These are phyloP conservation scores for Saturnispora mendoncae DNA, from an alignment of 805 yeast species.

Conservation along the genomic window DNA sequence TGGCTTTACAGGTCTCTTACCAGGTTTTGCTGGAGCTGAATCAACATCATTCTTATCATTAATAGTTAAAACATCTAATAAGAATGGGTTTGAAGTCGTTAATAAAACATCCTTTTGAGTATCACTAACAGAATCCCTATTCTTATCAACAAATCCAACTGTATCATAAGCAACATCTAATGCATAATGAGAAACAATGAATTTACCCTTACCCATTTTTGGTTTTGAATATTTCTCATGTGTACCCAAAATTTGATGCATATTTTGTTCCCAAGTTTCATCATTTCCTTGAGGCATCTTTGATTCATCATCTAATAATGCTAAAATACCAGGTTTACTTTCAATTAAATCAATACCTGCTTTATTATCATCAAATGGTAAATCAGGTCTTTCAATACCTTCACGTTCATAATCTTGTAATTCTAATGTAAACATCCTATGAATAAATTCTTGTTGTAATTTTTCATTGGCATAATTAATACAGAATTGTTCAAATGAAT, in stretches of 20 bases:
- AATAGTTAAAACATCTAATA: conserved; percentile 55
- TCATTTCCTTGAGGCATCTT: conserved; percentile 91
- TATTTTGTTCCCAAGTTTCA: conserved; percentile 83
- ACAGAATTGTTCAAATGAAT: conserved; percentile 96
- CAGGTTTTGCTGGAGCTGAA: conserved; percentile 20
- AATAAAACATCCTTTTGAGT: conserved; percentile 84
- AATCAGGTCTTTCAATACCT: conserved; percentile 93
- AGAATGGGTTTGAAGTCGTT: conserved; percentile 55
- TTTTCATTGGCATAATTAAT: conserved; percentile 96
- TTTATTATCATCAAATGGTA: conserved; percentile 92
- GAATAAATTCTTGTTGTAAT: conserved; percentile 93
- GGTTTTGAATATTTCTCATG: conserved; percentile 81
- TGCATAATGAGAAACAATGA: conserved; percentile 89
- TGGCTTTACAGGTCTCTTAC: conserved; percentile 57
- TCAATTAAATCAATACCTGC: conserved; percentile 93
- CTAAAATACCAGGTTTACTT: conserved; percentile 75
- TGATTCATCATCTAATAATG: conserved; percentile 89
- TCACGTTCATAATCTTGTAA: conserved; percentile 92
- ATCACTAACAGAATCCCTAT: conserved; percentile 95
- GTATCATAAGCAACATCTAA: conserved; percentile 85
- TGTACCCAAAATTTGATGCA: conserved; percentile 77
- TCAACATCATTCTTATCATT: conserved; percentile 36
- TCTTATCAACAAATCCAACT: conserved; percentile 94
- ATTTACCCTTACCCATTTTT: conserved; percentile 85
- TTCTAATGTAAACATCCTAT: conserved; percentile 92